Evolutionary conservation across 805 yeast genomes (phyloP), one percentile per base, ranked within the genome.

Genomic region (Monosporozyma yasuniensis): DNA sequence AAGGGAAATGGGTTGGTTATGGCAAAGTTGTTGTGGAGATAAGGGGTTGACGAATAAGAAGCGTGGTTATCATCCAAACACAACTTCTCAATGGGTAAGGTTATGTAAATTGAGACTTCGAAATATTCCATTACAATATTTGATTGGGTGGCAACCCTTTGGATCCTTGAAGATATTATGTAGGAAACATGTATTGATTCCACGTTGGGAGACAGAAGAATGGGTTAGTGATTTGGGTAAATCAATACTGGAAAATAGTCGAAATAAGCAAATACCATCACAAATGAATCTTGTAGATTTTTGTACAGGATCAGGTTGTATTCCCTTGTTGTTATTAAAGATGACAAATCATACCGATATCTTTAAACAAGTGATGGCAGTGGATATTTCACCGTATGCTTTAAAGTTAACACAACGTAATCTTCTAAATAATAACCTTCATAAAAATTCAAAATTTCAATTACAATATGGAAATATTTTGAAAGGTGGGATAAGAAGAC

Each of bases 141-240:
- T 91, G 10, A 68, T 91, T 9, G 89, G 93, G 0, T 68, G 80
- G 0, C 97, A 90, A 66, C 98, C 98, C 1, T 91, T 91, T 70
- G 95, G 93, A 0, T 59, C 64, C 1, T 61, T 91, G 46, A 78
- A 77, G 11, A 74, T 91, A 3, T 50, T 58, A 23, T 87, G 96
- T 58, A 58, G 65, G 27, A 70, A 69, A 1, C 80, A 80, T 0
- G 97, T 88, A 1, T 68, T 91, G 52, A 90, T 91, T 25, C 98
- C 99, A 0, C 68, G 99, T 46, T 82, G 91, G 84, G 99, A 91
- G 62, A 91, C 99, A 0, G 98, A 91, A 63, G 96, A 88, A 60
- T 91, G 97, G 97, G 71, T 77, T 9, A 34, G 69, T 27, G 73
- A 72, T 49, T 61, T 84, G 19, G 65, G 70, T 0, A 52, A 34